These are phyloP conservation scores for Hypoxylon sp. DNA, from an alignment of 2,329 filamentous ascomycete species.

Conservation along the genomic window DNA sequence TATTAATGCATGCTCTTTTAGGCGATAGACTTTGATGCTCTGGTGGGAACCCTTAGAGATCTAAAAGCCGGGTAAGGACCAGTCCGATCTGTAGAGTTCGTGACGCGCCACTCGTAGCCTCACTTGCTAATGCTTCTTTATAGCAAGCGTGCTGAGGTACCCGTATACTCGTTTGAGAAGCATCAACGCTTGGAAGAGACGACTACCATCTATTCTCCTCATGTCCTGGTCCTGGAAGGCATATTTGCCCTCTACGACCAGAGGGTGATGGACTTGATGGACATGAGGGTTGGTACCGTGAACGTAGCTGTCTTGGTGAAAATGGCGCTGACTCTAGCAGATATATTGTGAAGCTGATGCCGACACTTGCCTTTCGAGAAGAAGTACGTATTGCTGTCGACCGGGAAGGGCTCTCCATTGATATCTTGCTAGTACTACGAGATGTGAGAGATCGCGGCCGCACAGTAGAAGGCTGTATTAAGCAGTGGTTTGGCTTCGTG, in stretches of 20 bases:
- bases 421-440: slow-evolving; percentile 68
- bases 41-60: slow-evolving; percentile 80
- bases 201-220: slow-evolving; percentile 92
- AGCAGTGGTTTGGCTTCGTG: slow-evolving; percentile 96
- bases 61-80: slow-evolving; percentile 83
- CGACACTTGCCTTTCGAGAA: slow-evolving; percentile 88
- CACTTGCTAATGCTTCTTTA: slow-evolving; percentile 9
- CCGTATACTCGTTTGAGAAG: slow-evolving; percentile 93
- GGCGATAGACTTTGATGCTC: slow-evolving; percentile 91
- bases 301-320: slow-evolving; percentile 2
- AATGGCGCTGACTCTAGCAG: slow-evolving; percentile 49
- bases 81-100: slow-evolving; percentile 2
- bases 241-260: slow-evolving; percentile 94
- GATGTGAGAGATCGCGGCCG: slow-evolving; percentile 89
- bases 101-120: slow-evolving; percentile 32
- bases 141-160: slow-evolving; percentile 88
- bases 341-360: slow-evolving; percentile 97
- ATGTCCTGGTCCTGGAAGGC: slow-evolving; percentile 93
- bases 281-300: slow-evolving; percentile 74
- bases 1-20: slow-evolving; percentile 45
- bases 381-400: slow-evolving; percentile 66
- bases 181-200: slow-evolving; percentile 82
- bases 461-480: slow-evolving; percentile 94
- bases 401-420: slow-evolving; percentile 8
- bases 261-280: slow-evolving; percentile 83